A percentile compares a stretch with the other conserved stretches of the same genome.
phyloP scores from a whole-genome alignment of 2,329 filamentous ascomycete genomes.

The Penicillium freii region DNA sequence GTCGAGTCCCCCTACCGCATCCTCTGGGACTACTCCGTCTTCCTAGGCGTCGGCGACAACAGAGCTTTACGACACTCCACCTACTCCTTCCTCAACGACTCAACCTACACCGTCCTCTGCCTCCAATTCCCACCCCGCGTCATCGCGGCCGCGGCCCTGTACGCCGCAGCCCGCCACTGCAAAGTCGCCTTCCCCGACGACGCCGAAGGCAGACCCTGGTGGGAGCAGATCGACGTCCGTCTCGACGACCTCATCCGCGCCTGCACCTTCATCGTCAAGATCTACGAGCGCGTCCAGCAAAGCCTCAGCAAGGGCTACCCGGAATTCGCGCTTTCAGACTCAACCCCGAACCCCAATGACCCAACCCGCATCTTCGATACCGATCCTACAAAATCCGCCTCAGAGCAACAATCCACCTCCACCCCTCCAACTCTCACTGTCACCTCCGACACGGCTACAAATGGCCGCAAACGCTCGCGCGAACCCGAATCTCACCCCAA shows the following conservation, averaged over 20 bases:
- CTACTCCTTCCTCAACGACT: slow-evolving; percentile 94
- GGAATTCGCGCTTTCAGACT: slow-evolving; percentile 21
- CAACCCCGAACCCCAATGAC: slow-evolving; percentile 19
- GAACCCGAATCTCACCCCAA: slow-evolving; percentile 31
- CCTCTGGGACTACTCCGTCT: slow-evolving; percentile 76
- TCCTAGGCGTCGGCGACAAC: slow-evolving; percentile 72
- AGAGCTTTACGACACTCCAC: slow-evolving; percentile 79
- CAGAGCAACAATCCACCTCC: slow-evolving; percentile 39
- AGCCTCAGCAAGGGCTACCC: slow-evolving; percentile 46
- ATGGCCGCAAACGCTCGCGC: slow-evolving; percentile 42
- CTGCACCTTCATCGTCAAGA: slow-evolving; percentile 69
- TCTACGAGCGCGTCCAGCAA: slow-evolving; percentile 48
- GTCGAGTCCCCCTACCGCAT: slow-evolving; percentile 83
- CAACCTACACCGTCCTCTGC: slow-evolving; percentile 78
- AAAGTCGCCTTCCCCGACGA: slow-evolving; percentile 72
- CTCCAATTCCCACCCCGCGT: slow-evolving; percentile 75
- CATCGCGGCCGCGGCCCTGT: slow-evolving; percentile 81
- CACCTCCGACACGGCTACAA: slow-evolving; percentile 20
- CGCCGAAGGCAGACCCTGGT: slow-evolving; percentile 76
- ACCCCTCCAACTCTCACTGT: slow-evolving; percentile 33
- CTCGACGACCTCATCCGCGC: slow-evolving; percentile 69
- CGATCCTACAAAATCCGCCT: slow-evolving; percentile 33
- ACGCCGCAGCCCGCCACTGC: slow-evolving; percentile 77
- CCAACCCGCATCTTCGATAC: slow-evolving; percentile 28
- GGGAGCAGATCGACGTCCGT: slow-evolving; percentile 72